Base-by-base conservation (phyloP, 73 alveolate species). In the Stentor roeselii region DNA sequence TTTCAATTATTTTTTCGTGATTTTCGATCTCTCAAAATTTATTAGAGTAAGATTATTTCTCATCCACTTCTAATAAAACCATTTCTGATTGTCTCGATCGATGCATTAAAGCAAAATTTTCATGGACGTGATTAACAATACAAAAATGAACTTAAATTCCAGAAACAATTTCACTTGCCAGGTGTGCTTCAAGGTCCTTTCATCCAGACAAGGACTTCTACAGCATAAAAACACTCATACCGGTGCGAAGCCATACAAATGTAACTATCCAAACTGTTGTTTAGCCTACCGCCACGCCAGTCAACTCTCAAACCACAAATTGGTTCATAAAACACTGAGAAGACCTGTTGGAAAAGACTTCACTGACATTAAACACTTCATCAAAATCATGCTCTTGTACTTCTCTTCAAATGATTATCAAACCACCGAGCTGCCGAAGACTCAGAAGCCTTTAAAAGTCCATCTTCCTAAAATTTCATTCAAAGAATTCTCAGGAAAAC, bases 221-320 rank as follows among this genome's bases (percentile, higher is more conserved):
- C 41, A 67, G 42, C 80, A 67, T 32, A n/a, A 27, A 21, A 21
- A 21, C n/a, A 67, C 34, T 34, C 80, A 67, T 2, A 67, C 80
- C 80, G 80, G 80, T 36, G 41, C 21, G 50, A 67, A 67, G 80
- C 80, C 80, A 30, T 67, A 21, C 80, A 1, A 21, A 21, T 67
- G 80, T 32, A 32, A n/a, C 21, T 21, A 30, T 11, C 21, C 6
- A 50, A 21, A 21, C 67, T 50, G 80, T 67, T n/a, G 41, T 15
- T 27, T 21, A 27, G 14, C n/a, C 27, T 67, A 27, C 37, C 37
- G 41, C 27, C 80, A 67, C 41, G 80, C 80, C 2, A 21, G 41
- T 11, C 80, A 67, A 32, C 41, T 67, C 14, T 67, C 37, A 27
- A 32, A 21, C 80, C 80, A 67, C 37, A 21, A 32, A 32, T 27